Base-by-base conservation (phyloP, 768 basidiomycete genomes). In the Hericium rajendrae region DNA sequence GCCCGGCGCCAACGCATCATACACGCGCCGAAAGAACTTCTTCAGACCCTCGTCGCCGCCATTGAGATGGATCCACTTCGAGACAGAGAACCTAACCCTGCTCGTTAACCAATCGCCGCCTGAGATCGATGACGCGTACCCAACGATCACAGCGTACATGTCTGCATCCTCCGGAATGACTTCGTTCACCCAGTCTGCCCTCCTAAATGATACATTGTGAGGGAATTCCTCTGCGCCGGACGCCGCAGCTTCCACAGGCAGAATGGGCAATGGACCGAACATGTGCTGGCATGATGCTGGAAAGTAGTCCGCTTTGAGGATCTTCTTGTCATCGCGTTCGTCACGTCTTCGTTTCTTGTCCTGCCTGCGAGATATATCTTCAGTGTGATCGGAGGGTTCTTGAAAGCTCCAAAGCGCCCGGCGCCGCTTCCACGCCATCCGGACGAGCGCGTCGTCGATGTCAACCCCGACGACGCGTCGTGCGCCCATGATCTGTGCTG, bases 11-110 rank as follows among this genome's bases (percentile, higher is more conserved):
- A 97, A 74, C 2, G 79, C 76, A 26, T 68, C 64, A 60, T 82
- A 72, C 0, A 85, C 80, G 43, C 83, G 80, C 2, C 67, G 71
- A 65, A 95, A 94, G 69, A 94, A 91, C 0, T 61, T 57, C 38
- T 68, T 62, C n/a, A 95, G 63, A 0, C 83, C 92, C 0, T 79
- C 78, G 64, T 97, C 93, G 10, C 88, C 86, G 11, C 76, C 74
- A 61, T 93, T 85, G 10, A 95, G 74, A 69, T 95, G 93, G 32
- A 94, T 90, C 93, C 93, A 95, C 70, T 94, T 95, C 0, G 91
- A 82, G 48, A 94, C 71, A 0, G 92, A 94, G 62, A 95, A 83
- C 1, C 91, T 93, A 37, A 43, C 40, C 20, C 54, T 38, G 24
- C 38, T 46, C 6, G 8, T 9, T 46, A n/a, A n/a, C 20, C 43